phyloP scores from a whole-genome alignment of 2,329 filamentous ascomycete genomes.

The Penicillium sp. region DNA sequence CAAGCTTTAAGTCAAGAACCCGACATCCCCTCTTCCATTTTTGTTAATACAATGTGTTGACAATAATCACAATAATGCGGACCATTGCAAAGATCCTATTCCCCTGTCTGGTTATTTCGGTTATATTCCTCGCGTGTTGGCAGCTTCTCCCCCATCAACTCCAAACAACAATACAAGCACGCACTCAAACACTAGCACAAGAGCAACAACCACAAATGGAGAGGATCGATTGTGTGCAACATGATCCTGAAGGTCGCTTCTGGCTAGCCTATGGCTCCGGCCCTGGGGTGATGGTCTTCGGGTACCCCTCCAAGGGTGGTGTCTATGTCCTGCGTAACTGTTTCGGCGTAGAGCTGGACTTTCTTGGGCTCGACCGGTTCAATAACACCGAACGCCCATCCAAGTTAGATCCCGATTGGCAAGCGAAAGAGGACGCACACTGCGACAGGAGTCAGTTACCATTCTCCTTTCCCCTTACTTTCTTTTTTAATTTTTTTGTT shows the following conservation, averaged over 20 bases:
- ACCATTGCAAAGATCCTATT: background rate
- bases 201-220: background rate
- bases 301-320: slow-evolving; percentile 11
- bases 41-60: background rate
- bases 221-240: background rate
- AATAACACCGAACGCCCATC: background rate
- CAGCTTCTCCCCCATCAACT: background rate
- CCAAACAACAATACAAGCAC: background rate
- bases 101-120: background rate
- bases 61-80: background rate
- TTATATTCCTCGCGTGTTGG: background rate
- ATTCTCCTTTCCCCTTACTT: background rate
- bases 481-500: background rate
- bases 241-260: background rate
- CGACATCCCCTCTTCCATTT: background rate
- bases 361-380: slow-evolving; percentile 10
- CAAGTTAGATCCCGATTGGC: slow-evolving; percentile 2
- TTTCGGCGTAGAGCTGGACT: slow-evolving; percentile 12
- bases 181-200: background rate
- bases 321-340: slow-evolving; percentile 3
- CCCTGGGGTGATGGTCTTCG: slow-evolving; percentile 1
- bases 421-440: slow-evolving; percentile 12
- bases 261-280: background rate
- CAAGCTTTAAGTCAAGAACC: background rate
- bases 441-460: slow-evolving; percentile 11